phyloP scores from a whole-genome alignment of 148 eudicot species.

The Amaranthus palmeri region DNA sequence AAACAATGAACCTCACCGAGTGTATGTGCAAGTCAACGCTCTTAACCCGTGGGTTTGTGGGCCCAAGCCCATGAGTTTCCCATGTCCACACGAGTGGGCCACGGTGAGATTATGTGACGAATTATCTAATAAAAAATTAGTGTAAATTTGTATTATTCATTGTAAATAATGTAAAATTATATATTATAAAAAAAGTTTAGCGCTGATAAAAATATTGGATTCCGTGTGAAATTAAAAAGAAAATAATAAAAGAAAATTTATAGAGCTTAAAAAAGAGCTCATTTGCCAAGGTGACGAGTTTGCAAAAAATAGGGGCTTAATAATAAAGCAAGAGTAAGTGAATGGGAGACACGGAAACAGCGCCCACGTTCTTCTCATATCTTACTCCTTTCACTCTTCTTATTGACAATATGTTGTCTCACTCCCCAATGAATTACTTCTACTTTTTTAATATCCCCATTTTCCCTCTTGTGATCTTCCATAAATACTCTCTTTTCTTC shows the following conservation, averaged over 20 bases:
- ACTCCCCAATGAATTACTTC: conserved; percentile 43
- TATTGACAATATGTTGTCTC: conserved; percentile 60
- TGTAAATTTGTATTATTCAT: too few species aligned
- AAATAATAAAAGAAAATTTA: background rate
- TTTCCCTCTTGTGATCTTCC: conserved; percentile 54
- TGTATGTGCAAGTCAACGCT: too few species aligned
- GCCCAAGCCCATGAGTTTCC: too few species aligned
- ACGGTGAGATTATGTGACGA: too few species aligned
- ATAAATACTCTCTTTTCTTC: conserved; percentile 53
- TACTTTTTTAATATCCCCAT: conserved; percentile 17
- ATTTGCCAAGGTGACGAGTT: conserved; percentile 62
- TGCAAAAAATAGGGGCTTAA: conserved; percentile 9
- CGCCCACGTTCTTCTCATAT: conserved; percentile 76
- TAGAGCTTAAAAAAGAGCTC: conserved; percentile 34
- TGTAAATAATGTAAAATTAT: too few species aligned
- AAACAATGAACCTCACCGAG: too few species aligned
- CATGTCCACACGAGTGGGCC: too few species aligned
- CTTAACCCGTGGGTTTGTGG: too few species aligned
- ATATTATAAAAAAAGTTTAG: too few species aligned
- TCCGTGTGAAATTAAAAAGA: too few species aligned
- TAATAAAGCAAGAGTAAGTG: conserved; percentile 10
- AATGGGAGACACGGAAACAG: conserved; percentile 76
- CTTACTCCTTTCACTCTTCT: conserved; percentile 15
- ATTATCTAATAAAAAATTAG: too few species aligned
- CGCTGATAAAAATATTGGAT: too few species aligned